A percentile compares a stretch with the other conserved stretches of the same genome.
Conservation (phyloP, 495 filamentous ascomycete species). For the Cairneyella variabilis region DNA sequence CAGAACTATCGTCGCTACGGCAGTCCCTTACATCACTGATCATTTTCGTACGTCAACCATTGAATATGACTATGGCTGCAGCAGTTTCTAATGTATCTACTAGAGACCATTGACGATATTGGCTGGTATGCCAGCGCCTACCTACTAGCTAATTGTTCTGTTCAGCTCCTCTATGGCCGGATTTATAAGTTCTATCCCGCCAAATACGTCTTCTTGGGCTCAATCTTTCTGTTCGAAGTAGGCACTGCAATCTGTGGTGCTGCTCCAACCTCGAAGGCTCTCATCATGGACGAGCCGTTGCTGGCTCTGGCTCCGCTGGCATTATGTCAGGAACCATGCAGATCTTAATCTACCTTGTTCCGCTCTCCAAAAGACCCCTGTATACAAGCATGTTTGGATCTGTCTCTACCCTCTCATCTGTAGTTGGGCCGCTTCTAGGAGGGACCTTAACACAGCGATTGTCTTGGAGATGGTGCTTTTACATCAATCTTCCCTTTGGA, state of each 20-base stretch:
- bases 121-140: conserved; percentile 53
- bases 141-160: conserved; percentile 39
- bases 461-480: conserved; percentile 58
- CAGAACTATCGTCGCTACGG: conserved; percentile 48
- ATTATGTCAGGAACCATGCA: conserved; percentile 36
- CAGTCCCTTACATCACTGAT: conserved; percentile 44
- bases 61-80: too few species aligned
- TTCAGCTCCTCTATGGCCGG: conserved; percentile 39
- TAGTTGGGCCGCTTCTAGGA: conserved; percentile 51
- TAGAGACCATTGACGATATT: conserved; percentile 40
- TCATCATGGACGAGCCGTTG: conserved; percentile 49
- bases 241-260: conserved; percentile 51
- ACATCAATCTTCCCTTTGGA: conserved; percentile 62
- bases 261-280: conserved; percentile 49
- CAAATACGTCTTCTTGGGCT: conserved; percentile 31
- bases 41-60: too few species aligned
- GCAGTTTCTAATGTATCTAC: too few species aligned
- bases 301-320: conserved; percentile 44
- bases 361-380: conserved; percentile 38
- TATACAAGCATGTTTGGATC: conserved; percentile 41
- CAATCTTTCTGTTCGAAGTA: conserved; percentile 40
- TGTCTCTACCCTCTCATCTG: conserved; percentile 23
- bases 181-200: conserved; percentile 30
- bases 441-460: conserved; percentile 61
- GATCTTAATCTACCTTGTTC: conserved; percentile 39